phyloP scores from a whole-genome alignment of 805 yeast species.

The Pichia manshurica region DNA sequence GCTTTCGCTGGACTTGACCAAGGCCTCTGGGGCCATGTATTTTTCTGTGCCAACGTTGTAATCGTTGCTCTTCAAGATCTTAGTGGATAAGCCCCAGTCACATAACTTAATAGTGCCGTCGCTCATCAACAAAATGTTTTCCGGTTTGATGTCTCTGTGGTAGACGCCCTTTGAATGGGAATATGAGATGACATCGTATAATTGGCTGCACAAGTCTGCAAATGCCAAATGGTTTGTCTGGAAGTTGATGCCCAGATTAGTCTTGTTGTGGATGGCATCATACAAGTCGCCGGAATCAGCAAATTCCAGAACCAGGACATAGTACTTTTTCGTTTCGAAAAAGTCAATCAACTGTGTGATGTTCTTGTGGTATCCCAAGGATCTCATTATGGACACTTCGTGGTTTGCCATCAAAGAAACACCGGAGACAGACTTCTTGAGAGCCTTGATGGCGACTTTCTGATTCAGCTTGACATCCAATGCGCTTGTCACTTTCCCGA shows the following conservation, averaged over 20 bases:
- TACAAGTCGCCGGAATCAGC: constrained; percentile 64
- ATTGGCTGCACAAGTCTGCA: constrained; percentile 38
- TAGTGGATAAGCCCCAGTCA: constrained; percentile 69
- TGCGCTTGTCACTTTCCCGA: constrained; percentile 56
- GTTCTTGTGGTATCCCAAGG: constrained; percentile 43
- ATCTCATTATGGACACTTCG: constrained; percentile 42
- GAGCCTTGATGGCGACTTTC: constrained; percentile 50
- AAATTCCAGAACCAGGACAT: constrained; percentile 58
- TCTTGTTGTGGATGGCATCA: constrained; percentile 41
- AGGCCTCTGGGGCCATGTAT: constrained; percentile 52
- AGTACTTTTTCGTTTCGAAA: constrained; percentile 48
- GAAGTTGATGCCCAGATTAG: constrained; percentile 22
- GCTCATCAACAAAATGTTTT: constrained; percentile 51
- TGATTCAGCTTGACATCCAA: constrained; percentile 29
- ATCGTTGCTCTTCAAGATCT: constrained; percentile 26
- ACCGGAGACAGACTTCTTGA: constrained; percentile 41
- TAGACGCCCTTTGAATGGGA: constrained; percentile 56
- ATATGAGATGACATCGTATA: constrained; percentile 45
- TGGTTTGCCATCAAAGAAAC: constrained; percentile 44
- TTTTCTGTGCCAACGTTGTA: constrained; percentile 52
- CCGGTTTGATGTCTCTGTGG: constrained; percentile 73
- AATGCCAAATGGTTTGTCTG: constrained; percentile 24
- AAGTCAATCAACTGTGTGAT: constrained; percentile 54
- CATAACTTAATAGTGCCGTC: constrained; percentile 55
- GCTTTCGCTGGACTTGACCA: constrained; percentile 12